phyloP scores from a whole-genome alignment of 78 protist species.

The Polysphondylium violaceum region DNA sequence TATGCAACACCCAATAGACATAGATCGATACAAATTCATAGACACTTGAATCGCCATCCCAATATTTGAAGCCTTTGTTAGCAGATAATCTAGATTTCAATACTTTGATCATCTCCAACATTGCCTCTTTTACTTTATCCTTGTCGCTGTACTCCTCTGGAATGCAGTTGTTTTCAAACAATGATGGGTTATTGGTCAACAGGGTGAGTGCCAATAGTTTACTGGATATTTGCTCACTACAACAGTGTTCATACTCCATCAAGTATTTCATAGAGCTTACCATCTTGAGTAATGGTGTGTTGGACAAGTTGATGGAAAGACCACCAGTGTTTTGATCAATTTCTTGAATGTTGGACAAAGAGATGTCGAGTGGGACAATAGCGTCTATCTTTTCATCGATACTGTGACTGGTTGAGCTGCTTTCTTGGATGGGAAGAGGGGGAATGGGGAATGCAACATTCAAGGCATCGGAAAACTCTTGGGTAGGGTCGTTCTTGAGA shows the following conservation, averaged over 20 bases:
- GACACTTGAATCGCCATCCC: not conserved
- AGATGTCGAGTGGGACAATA: not conserved
- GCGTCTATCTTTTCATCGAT: not conserved
- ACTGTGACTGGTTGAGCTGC: not conserved
- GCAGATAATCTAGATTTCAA: not conserved
- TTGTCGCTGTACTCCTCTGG: not conserved
- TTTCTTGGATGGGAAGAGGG: slow-evolving; percentile 13
- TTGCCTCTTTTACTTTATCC: not conserved
- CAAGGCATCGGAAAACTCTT: slow-evolving; percentile 55
- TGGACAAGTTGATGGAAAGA: slow-evolving; percentile 12
- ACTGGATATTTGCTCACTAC: slow-evolving; percentile 42
- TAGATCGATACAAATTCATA: slow-evolving; percentile 42
- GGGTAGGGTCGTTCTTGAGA: not conserved
- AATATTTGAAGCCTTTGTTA: slow-evolving; percentile 18
- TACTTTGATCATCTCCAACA: slow-evolving; percentile 2
- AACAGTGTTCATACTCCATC: slow-evolving; percentile 18
- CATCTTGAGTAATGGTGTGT: not conserved
- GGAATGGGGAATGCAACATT: slow-evolving; percentile 43
- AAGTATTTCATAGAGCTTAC: not conserved
- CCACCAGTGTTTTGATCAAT: slow-evolving; percentile 49
- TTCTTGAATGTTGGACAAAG: not conserved
- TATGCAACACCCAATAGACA: slow-evolving; percentile 32
- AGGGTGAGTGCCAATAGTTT: slow-evolving; percentile 6
- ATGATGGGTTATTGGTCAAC: not conserved
- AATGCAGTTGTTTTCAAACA: not conserved